A percentile compares a stretch with the other conserved stretches of the same genome.
Evolutionary conservation across 2,329 filamentous ascomycete species (phyloP).

Genomic region (Neofusicoccum laricinum): DNA sequence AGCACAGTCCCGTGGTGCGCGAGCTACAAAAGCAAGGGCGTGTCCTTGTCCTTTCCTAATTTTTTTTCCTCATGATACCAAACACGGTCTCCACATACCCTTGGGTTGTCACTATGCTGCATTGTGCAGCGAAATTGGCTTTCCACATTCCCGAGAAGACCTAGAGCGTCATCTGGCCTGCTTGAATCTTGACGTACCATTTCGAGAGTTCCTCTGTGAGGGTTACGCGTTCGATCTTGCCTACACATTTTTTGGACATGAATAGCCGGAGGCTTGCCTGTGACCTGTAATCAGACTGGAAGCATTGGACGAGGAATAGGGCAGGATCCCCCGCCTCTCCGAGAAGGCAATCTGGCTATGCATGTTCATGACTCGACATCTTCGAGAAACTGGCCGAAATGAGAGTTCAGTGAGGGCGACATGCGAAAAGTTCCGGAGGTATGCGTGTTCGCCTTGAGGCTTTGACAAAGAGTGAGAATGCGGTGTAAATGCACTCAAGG

Average conservation of each 20-base stretch:
- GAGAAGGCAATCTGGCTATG: not conserved
- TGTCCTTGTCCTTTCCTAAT: not conserved
- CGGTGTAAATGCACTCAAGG: not conserved
- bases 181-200: not conserved
- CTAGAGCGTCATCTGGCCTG: not conserved
- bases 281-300: not conserved
- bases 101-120: conserved; percentile 15
- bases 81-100: conserved; percentile 12
- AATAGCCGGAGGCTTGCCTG: not conserved
- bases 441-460: not conserved
- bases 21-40: not conserved
- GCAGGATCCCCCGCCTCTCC: not conserved
- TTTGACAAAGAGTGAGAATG: not conserved
- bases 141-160: conserved; percentile 18
- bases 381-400: not conserved
- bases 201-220: not conserved
- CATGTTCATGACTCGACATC: not conserved
- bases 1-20: not conserved
- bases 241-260: not conserved
- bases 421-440: not conserved
- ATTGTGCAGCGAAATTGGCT: conserved; percentile 6
- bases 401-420: not conserved
- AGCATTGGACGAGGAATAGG: not conserved
- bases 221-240: not conserved
- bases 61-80: conserved; percentile 6